Percentiles rank a stretch among this genome's conserved stretches.
These are phyloP conservation scores for Pseudoscleropodium purum DNA, from an alignment of 225 moss, liverwort and hornwort genomes.

Conservation along the genomic window DNA sequence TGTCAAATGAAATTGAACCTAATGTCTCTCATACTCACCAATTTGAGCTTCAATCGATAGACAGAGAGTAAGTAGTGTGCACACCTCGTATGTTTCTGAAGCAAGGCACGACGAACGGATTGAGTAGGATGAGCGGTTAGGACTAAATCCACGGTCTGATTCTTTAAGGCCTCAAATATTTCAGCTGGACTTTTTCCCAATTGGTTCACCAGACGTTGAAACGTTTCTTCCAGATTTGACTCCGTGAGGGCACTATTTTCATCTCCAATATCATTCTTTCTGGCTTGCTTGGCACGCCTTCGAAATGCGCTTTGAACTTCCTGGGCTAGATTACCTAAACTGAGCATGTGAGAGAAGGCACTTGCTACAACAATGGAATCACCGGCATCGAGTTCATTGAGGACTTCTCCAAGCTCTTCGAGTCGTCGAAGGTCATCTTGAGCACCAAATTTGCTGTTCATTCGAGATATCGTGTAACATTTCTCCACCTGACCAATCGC, in stretches of 20 bases:
- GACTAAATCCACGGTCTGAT: constrained; percentile 47
- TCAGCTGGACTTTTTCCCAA: constrained; percentile 40
- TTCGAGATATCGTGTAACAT: constrained; percentile 39
- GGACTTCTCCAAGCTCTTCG: constrained; percentile 40
- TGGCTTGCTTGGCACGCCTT: constrained; percentile 38
- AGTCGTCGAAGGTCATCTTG: constrained; percentile 27
- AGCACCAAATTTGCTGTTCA: constrained; percentile 29
- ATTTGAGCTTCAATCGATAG: neutral
- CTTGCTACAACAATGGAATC: constrained; percentile 52
- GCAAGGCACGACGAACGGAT: constrained; percentile 52
- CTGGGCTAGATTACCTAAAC: constrained; percentile 47
- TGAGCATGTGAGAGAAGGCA: constrained; percentile 60
- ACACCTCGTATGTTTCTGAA: constrained; percentile 51
- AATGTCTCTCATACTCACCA: neutral
- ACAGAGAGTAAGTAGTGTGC: neutral
- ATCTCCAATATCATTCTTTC: constrained; percentile 41
- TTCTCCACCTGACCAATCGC: constrained; percentile 32
- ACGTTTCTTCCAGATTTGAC: constrained; percentile 50
- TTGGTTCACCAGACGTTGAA: constrained; percentile 36
- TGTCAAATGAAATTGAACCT: neutral
- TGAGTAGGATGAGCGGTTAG: constrained; percentile 59
- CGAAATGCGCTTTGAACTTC: constrained; percentile 47
- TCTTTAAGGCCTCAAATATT: constrained; percentile 47
- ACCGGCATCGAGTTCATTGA: constrained; percentile 43
- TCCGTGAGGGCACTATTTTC: constrained; percentile 43